phyloP scores from a whole-genome alignment of 192 early-diverging fungal genomes.

The Chytriomyces sp. region DNA sequence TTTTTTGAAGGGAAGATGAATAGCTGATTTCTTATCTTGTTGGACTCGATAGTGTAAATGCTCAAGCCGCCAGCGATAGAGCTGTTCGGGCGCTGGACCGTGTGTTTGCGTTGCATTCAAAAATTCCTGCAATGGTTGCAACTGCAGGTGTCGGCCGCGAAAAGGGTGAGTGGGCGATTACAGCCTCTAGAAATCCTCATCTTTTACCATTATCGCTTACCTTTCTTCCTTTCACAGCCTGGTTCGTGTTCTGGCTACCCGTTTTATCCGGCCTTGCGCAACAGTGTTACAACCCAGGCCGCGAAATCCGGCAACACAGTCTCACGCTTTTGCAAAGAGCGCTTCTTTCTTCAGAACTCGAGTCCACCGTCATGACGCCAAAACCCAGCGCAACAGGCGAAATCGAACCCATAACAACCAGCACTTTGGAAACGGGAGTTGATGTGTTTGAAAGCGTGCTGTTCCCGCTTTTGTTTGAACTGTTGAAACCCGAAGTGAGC shows the following conservation, averaged over 20 bases:
- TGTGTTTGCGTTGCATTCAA: constrained; percentile 65
- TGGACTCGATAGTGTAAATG: constrained; percentile 39
- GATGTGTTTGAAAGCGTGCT: constrained; percentile 83
- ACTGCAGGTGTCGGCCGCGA: constrained; percentile 43
- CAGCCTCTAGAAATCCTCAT: neutral
- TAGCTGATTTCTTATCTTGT: neutral
- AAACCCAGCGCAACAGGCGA: constrained; percentile 24
- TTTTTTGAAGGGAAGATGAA: neutral
- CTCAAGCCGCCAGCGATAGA: constrained; percentile 60
- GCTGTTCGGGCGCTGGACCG: constrained; percentile 72
- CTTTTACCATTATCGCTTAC: constrained; percentile 6
- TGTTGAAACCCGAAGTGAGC: constrained; percentile 75
- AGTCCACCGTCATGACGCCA: constrained; percentile 26
- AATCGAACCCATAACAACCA: constrained; percentile 18
- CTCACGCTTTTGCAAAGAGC: constrained; percentile 82
- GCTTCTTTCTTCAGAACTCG: constrained; percentile 66
- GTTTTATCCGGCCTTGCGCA: constrained; percentile 73
- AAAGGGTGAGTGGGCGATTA: constrained; percentile 41
- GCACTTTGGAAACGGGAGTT: constrained; percentile 54
- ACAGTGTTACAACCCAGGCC: constrained; percentile 75
- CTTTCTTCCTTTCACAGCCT: constrained; percentile 51
- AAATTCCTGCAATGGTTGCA: constrained; percentile 57
- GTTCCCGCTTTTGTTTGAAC: constrained; percentile 85
- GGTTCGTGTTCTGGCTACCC: constrained; percentile 81
- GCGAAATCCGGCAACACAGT: constrained; percentile 81